These are phyloP conservation scores for Ceriops tagal DNA, from an alignment of 345 rosid genomes.

Conservation along the genomic window DNA sequence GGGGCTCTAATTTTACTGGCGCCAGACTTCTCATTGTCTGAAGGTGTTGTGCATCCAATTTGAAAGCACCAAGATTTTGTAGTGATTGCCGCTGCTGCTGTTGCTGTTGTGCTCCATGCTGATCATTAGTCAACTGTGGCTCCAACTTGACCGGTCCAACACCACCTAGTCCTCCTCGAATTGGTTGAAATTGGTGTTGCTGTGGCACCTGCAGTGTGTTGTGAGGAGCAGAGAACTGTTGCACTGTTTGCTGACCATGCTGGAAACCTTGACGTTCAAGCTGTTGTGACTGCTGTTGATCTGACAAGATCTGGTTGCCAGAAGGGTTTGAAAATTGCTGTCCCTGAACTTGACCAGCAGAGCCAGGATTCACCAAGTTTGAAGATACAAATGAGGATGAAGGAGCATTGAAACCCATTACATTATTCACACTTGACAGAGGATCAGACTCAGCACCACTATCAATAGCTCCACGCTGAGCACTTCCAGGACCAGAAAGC, in stretches of 20 bases:
- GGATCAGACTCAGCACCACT: conserved; percentile 74
- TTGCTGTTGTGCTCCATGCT: conserved; percentile 47
- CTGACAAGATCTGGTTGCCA: conserved; percentile 62
- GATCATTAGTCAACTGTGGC: conserved; percentile 68
- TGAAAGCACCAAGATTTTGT: conserved; percentile 62
- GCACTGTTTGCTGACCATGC: conserved; percentile 68
- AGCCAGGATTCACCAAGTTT: conserved; percentile 57
- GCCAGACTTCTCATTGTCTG: conserved; percentile 58
- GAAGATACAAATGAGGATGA: conserved; percentile 55
- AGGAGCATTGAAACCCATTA: conserved; percentile 55
- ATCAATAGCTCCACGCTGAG: conserved; percentile 59
- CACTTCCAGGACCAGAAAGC: conserved; percentile 46
- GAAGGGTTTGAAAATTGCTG: conserved; percentile 66
- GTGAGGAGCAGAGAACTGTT: conserved; percentile 53
- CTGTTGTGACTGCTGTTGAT: conserved; percentile 68
- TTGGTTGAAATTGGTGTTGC: conserved; percentile 64
- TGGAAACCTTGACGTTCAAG: conserved; percentile 66
- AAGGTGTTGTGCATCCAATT: conserved; percentile 71
- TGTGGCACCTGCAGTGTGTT: conserved; percentile 49
- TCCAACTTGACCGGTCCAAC: conserved; percentile 82
- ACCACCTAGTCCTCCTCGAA: conserved; percentile 69
- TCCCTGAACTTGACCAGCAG: conserved; percentile 74
- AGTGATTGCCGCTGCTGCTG: conserved; percentile 51
- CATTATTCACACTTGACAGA: conserved; percentile 60
- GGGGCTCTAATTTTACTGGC: conserved; percentile 75